A percentile compares a stretch with the other conserved stretches of the same genome.
These are phyloP conservation scores for Pyrenophora tritici-repentis DNA, from an alignment of 2,329 filamentous ascomycete genomes.

Conservation along the genomic window DNA sequence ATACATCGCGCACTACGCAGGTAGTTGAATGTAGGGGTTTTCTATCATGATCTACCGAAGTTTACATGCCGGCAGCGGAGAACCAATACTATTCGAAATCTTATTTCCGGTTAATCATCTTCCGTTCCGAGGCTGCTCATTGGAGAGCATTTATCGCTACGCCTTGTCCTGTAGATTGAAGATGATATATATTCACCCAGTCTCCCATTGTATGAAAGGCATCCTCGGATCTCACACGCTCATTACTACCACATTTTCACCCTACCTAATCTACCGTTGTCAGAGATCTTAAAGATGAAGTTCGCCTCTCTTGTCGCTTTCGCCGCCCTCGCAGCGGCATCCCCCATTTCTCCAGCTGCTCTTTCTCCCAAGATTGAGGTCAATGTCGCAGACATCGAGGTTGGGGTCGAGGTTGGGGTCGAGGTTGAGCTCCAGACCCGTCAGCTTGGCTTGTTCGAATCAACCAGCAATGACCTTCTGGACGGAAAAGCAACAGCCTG, in stretches of 20 bases:
- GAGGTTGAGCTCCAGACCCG: constrained; percentile 17
- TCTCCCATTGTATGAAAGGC: background rate
- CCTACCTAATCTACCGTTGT: background rate
- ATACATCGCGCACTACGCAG: background rate
- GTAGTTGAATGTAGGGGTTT: background rate
- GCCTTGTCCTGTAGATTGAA: too few species aligned
- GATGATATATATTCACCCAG: background rate
- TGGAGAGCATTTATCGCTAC: background rate
- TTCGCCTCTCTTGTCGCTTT: constrained; percentile 22
- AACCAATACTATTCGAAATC: background rate
- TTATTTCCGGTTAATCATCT: background rate
- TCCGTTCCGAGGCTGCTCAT: background rate
- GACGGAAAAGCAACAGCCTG: constrained; percentile 22
- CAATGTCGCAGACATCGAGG: background rate
- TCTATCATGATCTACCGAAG: background rate
- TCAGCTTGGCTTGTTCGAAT: constrained; percentile 15
- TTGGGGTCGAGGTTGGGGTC: too few species aligned
- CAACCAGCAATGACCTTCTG: constrained; percentile 30
- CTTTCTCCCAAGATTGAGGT: background rate
- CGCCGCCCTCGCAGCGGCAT: constrained; percentile 15
- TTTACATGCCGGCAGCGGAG: background rate
- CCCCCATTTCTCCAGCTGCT: constrained; percentile 16
- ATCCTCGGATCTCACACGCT: background rate
- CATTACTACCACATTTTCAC: background rate
- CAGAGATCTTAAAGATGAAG: constrained; percentile 26